A percentile compares a stretch with the other conserved stretches of the same genome.
Evolutionary conservation across 2,329 filamentous ascomycete genomes (phyloP).

Genomic region (Fonsecaea nubica): DNA sequence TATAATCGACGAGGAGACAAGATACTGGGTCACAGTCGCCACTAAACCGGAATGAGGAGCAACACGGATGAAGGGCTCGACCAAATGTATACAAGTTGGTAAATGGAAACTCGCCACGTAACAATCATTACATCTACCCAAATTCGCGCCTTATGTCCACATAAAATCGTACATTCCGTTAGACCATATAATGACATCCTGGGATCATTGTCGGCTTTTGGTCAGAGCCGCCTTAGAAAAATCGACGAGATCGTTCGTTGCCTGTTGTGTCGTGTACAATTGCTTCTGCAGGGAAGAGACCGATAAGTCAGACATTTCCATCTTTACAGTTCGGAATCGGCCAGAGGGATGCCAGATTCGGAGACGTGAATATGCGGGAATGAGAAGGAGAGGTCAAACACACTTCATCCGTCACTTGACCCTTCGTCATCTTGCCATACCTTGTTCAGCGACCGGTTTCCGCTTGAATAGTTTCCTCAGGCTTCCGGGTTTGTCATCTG

Average conservation of each 20-base stretch:
- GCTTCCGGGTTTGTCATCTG: constrained; percentile 17
- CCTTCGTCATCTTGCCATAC: constrained; percentile 29
- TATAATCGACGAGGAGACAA: constrained; percentile 23
- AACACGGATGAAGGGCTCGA: neutral
- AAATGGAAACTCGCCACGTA: neutral
- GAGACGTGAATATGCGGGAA: neutral
- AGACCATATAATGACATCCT: neutral
- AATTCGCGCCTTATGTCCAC: neutral
- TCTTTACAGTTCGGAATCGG: neutral
- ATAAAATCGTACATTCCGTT: neutral
- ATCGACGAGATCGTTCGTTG: neutral
- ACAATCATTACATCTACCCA: neutral
- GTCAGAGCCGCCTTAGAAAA: neutral
- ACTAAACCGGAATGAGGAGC: constrained; percentile 9
- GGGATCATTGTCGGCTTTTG: neutral
- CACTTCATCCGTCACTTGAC: constrained; percentile 8
- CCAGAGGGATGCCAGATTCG: neutral
- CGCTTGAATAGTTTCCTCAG: constrained; percentile 36
- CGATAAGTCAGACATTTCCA: neutral
- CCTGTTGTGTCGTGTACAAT: neutral
- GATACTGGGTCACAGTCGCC: constrained; percentile 29
- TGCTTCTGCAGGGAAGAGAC: neutral
- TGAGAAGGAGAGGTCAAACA: constrained; percentile 5
- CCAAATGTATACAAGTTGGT: neutral
- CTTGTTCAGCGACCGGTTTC: constrained; percentile 35